phyloP scores from a whole-genome alignment of 148 eudicot species.

The Persicaria tinctoria region DNA sequence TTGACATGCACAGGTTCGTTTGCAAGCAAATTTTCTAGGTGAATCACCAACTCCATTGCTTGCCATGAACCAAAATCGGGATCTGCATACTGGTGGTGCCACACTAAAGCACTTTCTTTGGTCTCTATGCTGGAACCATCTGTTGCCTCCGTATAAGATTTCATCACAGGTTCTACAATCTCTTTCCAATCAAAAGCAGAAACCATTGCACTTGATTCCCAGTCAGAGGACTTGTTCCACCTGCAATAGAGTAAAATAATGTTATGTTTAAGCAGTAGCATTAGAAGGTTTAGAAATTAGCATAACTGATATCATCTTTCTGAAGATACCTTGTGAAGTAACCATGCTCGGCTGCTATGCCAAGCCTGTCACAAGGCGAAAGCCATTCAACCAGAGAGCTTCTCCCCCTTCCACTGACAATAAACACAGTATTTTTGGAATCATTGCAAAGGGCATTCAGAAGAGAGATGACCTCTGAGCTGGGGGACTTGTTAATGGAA shows the following conservation, averaged over 20 bases:
- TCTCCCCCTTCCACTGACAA: slow-evolving; percentile 67
- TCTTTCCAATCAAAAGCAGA: slow-evolving; percentile 75
- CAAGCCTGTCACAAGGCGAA: slow-evolving; percentile 51
- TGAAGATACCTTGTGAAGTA: slow-evolving; percentile 46
- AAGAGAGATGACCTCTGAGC: slow-evolving; percentile 38
- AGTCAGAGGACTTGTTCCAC: slow-evolving; percentile 44
- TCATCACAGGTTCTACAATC: slow-evolving; percentile 73
- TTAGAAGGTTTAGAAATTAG: too few relatives aligned
- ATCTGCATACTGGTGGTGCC: slow-evolving; percentile 88
- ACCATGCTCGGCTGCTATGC: slow-evolving; percentile 77
- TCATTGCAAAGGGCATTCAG: slow-evolving; percentile 48
- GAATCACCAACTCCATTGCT: slow-evolving; percentile 72
- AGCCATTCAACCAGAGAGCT: slow-evolving; percentile 57
- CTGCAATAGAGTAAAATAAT: slow-evolving; percentile 25
- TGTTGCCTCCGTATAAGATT: slow-evolving; percentile 63
- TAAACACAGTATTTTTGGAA: slow-evolving; percentile 57
- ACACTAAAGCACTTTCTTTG: slow-evolving; percentile 77
- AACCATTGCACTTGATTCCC: slow-evolving; percentile 40
- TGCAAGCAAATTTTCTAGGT: slow-evolving; percentile 72
- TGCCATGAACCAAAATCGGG: slow-evolving; percentile 84
- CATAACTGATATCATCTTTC: too few relatives aligned
- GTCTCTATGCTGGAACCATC: slow-evolving; percentile 72
- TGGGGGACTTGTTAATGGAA: slow-evolving; percentile 47
- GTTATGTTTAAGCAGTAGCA: too few relatives aligned
- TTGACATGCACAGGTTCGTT: slow-evolving; percentile 72